Base-by-base conservation (phyloP, 805 yeast species). In the Saccharomycopsis vini region DNA sequence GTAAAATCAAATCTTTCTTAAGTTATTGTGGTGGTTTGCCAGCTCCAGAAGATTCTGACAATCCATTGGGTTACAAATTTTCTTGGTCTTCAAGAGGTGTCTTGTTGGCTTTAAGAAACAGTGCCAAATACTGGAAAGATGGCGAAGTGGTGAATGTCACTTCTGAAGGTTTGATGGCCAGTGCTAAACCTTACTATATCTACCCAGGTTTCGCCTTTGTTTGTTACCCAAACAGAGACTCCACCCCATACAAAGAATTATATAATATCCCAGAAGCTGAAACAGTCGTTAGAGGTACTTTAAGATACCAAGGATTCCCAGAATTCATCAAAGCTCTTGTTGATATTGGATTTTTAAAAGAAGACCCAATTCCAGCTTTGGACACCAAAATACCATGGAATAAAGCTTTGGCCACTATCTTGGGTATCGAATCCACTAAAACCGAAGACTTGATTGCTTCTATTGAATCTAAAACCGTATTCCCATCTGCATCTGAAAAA, bases 71-170 rank as follows among this genome's bases (percentile, higher is more conserved):
- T 56, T 92, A 92, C 79, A 92, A 92, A 73, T 92, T 92, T 69
- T 89, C 97, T 35, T 92, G 98, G 98, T 87, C 97, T 26, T 89
- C 97, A 30, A 81, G 98, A 68, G 98, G 98, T 68, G 97, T 92
- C 34, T 69, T 92, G 60, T 75, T 92, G 58, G 98, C 98, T 16
- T 75, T 92, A 62, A 82, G 95, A 75, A 94, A 92, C 72, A 69
- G 82, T 50, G 98, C 97, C 52, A 79, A 78, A 56, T 90, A 79
- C 72, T 90, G 81, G 77, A 69, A 81, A 67, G 81, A 87, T 60
- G 97, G 96, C 59, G 64, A 86, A 61, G 66, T 86, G 54, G 95
- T 73, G 48, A 74, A 78, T 38, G 80, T 92, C 59, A 71, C 75
- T 46, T 87, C 95, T 40, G 92, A 85, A 65, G 96, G 87, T 55